Base-by-base conservation (phyloP, 257 asterid species). In the Pogostemon cablin region DNA sequence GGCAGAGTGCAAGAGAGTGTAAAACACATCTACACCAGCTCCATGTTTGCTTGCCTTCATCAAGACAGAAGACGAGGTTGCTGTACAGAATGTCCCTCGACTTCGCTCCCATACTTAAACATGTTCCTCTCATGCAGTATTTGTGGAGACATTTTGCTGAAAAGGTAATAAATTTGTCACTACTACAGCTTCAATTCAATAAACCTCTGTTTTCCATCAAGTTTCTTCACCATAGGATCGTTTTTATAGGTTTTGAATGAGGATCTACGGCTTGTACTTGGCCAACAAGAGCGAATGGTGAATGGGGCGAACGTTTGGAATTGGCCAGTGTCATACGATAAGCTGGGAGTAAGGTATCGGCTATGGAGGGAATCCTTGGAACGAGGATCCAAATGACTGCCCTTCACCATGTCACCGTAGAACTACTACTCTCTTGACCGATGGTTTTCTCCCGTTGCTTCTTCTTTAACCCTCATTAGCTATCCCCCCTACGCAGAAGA, bases 41-140 rank as follows among this genome's bases (percentile, higher is more conserved):
- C 41, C 97, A 93, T 61, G 97, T 93, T 35, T 93, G 97, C 79
- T 72, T 93, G 65, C 97, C 98, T 69, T 80, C 97, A 2, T 83
- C 97, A 2, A 86, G 89, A 75, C 80, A 87, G 67, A 93, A 93
- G 84, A 93, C 98, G 39, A 78, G 98, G 77, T 62, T 93, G 71
- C 64, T 93, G 60, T 93, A 93, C 86, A 87, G 98, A 82, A 90
- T 93, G 98, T 93, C 98, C 7, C 87, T 93, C 68, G 98, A 93
- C 84, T 93, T 93, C 77, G 98, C 95, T 53, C 98, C 98, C 0
- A 72, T 88, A 59, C 83, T 93, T 20, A 84, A 86, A 75, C 92
- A 88, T 68, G 66, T 93, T 11, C 97, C 98, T 52, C 88, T 90
- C 84, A 88, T 90, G 84, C 79, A 88, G 56, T 64, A 85, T 64